These are phyloP conservation scores for Ophiosphaerella korrae DNA, from an alignment of 2,329 filamentous ascomycete genomes.

Conservation along the genomic window DNA sequence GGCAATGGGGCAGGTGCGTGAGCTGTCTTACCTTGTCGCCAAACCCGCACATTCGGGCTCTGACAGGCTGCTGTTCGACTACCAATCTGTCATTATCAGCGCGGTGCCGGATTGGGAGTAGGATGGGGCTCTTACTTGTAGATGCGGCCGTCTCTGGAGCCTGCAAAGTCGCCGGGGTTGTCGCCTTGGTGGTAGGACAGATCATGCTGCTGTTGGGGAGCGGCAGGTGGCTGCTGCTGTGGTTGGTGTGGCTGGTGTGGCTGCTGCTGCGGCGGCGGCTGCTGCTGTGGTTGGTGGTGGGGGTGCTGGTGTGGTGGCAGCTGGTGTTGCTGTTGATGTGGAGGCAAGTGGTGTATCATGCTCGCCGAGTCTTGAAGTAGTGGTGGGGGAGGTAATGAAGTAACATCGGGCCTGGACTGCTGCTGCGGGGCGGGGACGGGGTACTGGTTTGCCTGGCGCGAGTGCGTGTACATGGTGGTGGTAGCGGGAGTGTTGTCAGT, in stretches of 20 bases:
- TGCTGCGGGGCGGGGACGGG: slow-evolving; percentile 15
- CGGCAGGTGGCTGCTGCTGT: slow-evolving; percentile 1
- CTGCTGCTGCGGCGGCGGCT: slow-evolving; percentile 2
- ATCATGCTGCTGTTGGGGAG: slow-evolving; percentile 11
- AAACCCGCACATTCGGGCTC: slow-evolving; percentile 98
- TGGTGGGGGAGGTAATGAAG: slow-evolving; percentile 17
- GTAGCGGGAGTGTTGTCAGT: background rate
- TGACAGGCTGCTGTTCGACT: slow-evolving; percentile 87
- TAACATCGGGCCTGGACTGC: slow-evolving; percentile 16
- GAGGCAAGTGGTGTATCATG: slow-evolving; percentile 18
- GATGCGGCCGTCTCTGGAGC: slow-evolving; percentile 11
- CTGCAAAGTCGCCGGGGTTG: slow-evolving; percentile 1
- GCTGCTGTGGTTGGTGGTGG: background rate
- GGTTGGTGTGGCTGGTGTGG: slow-evolving; percentile 4
- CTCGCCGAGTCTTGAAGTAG: slow-evolving; percentile 16
- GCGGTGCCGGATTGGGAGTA: background rate
- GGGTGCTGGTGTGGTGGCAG: slow-evolving; percentile 8
- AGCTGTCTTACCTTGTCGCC: slow-evolving; percentile 79
- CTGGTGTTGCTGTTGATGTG: background rate
- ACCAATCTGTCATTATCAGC: slow-evolving; percentile 61
- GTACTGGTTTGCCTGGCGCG: slow-evolving; percentile 27
- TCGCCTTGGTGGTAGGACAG: slow-evolving; percentile 21
- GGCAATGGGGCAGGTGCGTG: slow-evolving; percentile 17
- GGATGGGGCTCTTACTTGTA: slow-evolving; percentile 14
- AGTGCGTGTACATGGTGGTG: slow-evolving; percentile 26